Percentiles rank a stretch among this genome's conserved stretches.
phyloP scores from a whole-genome alignment of 805 yeast genomes.

The Ogataea glucozyma region DNA sequence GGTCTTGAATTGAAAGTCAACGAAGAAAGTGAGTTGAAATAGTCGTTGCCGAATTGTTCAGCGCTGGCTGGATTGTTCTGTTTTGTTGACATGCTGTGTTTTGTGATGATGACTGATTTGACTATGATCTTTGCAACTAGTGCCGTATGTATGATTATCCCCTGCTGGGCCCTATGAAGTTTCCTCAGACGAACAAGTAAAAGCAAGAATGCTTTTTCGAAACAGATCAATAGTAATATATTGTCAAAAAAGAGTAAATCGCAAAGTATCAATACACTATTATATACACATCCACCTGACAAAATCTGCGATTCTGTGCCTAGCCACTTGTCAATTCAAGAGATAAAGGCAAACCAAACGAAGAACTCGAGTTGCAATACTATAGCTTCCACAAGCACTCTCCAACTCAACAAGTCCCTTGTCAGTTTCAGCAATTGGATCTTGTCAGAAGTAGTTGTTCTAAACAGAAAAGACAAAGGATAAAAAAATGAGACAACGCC shows the following conservation, averaged over 20 bases:
- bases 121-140: background rate
- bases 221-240: slow-evolving; percentile 7
- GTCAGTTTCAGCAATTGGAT: slow-evolving; percentile 1
- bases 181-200: background rate
- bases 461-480: too few species aligned
- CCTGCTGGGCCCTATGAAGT: background rate
- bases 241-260: slow-evolving; percentile 8
- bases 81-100: slow-evolving; percentile 1
- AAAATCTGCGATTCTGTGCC: slow-evolving; percentile 1
- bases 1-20: slow-evolving; percentile 89
- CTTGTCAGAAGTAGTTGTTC: too few species aligned
- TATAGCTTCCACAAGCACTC: slow-evolving; percentile 6
- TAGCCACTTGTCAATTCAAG: background rate
- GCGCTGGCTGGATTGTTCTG: slow-evolving; percentile 4
- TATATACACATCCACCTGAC: slow-evolving; percentile 11
- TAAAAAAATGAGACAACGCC: background rate
- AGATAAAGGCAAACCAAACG: slow-evolving; percentile 1
- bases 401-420: slow-evolving; percentile 1
- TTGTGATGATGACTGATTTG: background rate
- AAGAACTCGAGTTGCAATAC: background rate
- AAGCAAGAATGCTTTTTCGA: slow-evolving; percentile 2
- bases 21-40: slow-evolving; percentile 66
- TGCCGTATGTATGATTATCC: too few species aligned
- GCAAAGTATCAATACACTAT: slow-evolving; percentile 8
- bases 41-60: slow-evolving; percentile 54